phyloP scores from a whole-genome alignment of 345 rosid genomes.

The Citrus trifoliata region DNA sequence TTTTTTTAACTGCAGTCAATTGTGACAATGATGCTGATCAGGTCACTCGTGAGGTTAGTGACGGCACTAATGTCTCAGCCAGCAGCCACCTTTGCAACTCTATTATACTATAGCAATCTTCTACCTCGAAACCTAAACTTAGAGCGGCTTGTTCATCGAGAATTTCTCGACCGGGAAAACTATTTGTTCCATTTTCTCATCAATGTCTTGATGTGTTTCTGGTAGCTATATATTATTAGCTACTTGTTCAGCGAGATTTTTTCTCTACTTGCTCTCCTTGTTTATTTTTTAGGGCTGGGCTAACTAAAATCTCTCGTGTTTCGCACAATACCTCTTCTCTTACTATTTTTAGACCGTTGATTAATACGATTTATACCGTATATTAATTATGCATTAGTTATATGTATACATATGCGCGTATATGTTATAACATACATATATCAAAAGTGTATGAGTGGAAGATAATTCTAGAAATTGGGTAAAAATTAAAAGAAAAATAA shows the following conservation, averaged over 20 bases:
- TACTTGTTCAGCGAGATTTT: too few species aligned
- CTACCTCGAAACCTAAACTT: slow-evolving; percentile 40
- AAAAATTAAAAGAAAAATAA: too few species aligned
- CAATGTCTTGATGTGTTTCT: slow-evolving; percentile 38
- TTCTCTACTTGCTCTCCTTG: neutral
- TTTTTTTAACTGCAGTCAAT: slow-evolving; percentile 14
- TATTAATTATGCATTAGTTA: too few species aligned
- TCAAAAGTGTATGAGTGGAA: too few species aligned
- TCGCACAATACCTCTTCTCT: neutral
- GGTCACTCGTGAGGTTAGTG: slow-evolving; percentile 22
- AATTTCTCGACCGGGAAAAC: slow-evolving; percentile 28
- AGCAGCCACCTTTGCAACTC: slow-evolving; percentile 26
- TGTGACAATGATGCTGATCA: slow-evolving; percentile 18
- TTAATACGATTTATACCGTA: too few species aligned
- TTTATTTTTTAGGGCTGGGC: neutral
- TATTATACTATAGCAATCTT: slow-evolving; percentile 32
- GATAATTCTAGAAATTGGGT: too few species aligned
- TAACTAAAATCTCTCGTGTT: neutral
- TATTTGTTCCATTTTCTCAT: slow-evolving; percentile 35
- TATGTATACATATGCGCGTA: too few species aligned
- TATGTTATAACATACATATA: too few species aligned
- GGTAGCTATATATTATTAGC: slow-evolving; percentile 11
- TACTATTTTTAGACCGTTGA: neutral
- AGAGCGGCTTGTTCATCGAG: slow-evolving; percentile 35
- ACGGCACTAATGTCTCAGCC: slow-evolving; percentile 21